Percentiles rank a stretch among this genome's conserved stretches.
These are phyloP conservation scores for Epichloe typhina DNA, from an alignment of 2,329 filamentous ascomycete genomes.

Conservation along the genomic window DNA sequence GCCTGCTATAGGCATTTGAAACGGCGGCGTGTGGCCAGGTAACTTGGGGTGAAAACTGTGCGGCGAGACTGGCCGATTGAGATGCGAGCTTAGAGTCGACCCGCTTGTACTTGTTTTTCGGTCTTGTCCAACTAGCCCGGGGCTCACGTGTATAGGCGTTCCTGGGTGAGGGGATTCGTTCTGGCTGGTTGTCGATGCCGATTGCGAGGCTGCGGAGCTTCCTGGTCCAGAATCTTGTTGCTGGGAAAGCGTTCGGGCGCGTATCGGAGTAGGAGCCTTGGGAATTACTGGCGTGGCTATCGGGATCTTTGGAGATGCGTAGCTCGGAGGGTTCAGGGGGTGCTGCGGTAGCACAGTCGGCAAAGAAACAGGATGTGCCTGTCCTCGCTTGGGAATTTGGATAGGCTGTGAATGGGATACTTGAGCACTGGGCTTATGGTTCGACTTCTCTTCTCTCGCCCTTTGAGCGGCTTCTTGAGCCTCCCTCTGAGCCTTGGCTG, in stretches of 20 bases:
- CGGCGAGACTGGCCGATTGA: conserved; percentile 42
- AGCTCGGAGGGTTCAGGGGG: conserved; percentile 37
- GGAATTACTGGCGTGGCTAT: conserved; percentile 70
- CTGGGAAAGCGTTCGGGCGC: conserved; percentile 64
- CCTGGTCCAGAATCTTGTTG: conserved; percentile 62
- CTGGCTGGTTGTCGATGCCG: conserved; percentile 40
- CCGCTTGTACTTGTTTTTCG: conserved; percentile 46
- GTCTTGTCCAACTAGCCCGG: conserved; percentile 47
- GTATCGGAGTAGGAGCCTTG: conserved; percentile 69
- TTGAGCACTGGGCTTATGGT: conserved; percentile 26
- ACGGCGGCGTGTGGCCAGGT: conserved; percentile 31
- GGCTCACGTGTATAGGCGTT: conserved; percentile 52
- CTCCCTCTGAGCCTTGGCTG: conserved; percentile 47
- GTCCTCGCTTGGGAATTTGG: conserved; percentile 11
- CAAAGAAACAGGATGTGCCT: conserved; percentile 27
- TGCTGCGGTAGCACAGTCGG: conserved; percentile 45
- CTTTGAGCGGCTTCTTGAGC: conserved; percentile 38
- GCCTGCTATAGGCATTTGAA: conserved; percentile 42
- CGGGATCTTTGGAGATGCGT: conserved; percentile 67
- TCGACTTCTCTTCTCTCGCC: conserved; percentile 52
- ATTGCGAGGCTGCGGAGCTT: conserved; percentile 57
- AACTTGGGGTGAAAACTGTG: conserved; percentile 24
- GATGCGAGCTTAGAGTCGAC: conserved; percentile 15
- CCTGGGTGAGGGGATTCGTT: conserved; percentile 46
- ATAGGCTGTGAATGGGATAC: conserved; percentile 11